Evolutionary conservation across 805 yeast species (phyloP).

Genomic region (Tetrapisispora namnaoensis): DNA sequence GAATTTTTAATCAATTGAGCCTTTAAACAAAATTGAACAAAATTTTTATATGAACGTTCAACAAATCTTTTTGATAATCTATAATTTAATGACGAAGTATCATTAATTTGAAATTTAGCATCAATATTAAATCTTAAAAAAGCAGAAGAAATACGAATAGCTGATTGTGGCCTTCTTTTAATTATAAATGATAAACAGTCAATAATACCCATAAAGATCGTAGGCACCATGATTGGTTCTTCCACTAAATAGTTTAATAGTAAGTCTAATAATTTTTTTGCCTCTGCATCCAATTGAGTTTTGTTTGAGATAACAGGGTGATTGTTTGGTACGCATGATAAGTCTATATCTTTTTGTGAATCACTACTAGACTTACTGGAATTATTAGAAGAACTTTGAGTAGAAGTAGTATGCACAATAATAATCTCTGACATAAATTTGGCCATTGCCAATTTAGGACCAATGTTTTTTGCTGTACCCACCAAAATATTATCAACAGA

Average conservation of each 20-base stretch:
- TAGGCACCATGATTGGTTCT: constrained; percentile 45
- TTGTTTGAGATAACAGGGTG: constrained; percentile 56
- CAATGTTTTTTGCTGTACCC: constrained; percentile 37
- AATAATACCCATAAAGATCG: constrained; percentile 56
- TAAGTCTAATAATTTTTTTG: constrained; percentile 56
- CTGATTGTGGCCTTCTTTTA: constrained; percentile 53
- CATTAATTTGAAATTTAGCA: constrained; percentile 40
- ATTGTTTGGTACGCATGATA: constrained; percentile 39
- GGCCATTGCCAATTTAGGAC: constrained; percentile 57
- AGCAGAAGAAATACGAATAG: constrained; percentile 45
- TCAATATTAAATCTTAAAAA: constrained; percentile 55
- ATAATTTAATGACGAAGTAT: constrained; percentile 30
- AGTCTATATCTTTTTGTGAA: constrained; percentile 31
- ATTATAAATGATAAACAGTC: constrained; percentile 55
- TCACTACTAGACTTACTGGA: not conserved
- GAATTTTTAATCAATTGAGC: constrained; percentile 26
- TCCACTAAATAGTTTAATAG: constrained; percentile 47
- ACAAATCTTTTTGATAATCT: constrained; percentile 53
- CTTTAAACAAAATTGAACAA: constrained; percentile 34
- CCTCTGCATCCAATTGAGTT: constrained; percentile 55
- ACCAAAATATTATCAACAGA: not conserved
- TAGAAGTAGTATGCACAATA: constrained; percentile 37
- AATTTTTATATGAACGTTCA: constrained; percentile 47
- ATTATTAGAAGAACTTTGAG: not conserved
- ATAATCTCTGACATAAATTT: constrained; percentile 59